Conservation (phyloP, 129 eudicot species). For the Artemisia annua region DNA sequence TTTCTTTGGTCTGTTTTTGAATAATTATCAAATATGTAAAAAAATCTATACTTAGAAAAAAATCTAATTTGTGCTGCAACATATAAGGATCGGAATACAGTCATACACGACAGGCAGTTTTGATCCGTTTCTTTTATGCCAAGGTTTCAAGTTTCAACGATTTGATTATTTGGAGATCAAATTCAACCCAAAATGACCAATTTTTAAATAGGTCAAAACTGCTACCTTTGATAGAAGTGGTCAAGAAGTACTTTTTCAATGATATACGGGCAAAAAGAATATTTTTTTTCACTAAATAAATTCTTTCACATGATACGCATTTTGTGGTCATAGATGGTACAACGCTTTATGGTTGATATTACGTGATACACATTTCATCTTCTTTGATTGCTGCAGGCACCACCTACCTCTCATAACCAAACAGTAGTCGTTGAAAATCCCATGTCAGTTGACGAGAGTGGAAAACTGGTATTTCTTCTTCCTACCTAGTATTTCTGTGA, state of each 20-base stretch:
- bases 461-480: constrained; percentile 54
- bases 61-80: no score
- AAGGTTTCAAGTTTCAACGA: no score
- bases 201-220: no score
- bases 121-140: no score
- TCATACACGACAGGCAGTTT: no score
- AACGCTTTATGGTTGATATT: background rate
- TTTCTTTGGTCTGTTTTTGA: no score
- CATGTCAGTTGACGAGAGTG: constrained; percentile 74
- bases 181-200: no score
- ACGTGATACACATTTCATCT: background rate
- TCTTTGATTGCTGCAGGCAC: constrained; percentile 33
- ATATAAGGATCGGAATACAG: no score
- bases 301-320: background rate
- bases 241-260: background rate
- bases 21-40: no score
- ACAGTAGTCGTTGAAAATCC: constrained; percentile 81
- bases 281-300: background rate
- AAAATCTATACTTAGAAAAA: no score
- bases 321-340: background rate
- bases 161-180: no score
- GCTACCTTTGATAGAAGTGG: no score
- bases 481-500: background rate
- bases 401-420: constrained; percentile 47
- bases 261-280: background rate